These are phyloP conservation scores for Camillea tinctor DNA, from an alignment of 2,329 filamentous ascomycete genomes.

Conservation along the genomic window DNA sequence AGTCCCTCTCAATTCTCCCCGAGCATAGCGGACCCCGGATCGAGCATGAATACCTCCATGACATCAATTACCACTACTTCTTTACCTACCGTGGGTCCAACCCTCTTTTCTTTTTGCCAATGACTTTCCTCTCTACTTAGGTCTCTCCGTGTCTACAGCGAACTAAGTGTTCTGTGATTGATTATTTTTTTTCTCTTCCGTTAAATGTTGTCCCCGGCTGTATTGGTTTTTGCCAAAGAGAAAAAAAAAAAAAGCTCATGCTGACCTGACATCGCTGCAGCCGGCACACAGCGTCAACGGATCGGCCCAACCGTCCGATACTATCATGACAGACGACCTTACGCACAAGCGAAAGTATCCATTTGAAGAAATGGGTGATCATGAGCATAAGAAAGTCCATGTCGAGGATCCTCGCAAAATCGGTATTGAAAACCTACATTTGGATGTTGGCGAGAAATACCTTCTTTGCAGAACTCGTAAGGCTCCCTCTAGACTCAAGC, in stretches of 20 bases:
- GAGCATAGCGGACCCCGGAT: slow-evolving; percentile 50
- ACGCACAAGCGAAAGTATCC: slow-evolving; percentile 62
- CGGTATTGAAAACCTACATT: slow-evolving; percentile 63
- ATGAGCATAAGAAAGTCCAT: slow-evolving; percentile 61
- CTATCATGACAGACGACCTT: slow-evolving; percentile 49
- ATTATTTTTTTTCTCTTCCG: not conserved
- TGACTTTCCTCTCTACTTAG: not conserved
- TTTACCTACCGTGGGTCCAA: slow-evolving; percentile 48
- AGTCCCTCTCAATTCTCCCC: slow-evolving; percentile 63
- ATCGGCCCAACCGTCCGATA: slow-evolving; percentile 35
- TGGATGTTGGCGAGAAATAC: slow-evolving; percentile 67
- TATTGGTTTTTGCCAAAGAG: not conserved
- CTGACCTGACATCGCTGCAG: slow-evolving; percentile 18
- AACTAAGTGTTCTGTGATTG: not conserved
- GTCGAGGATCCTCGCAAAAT: slow-evolving; percentile 57
- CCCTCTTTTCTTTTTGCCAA: not conserved
- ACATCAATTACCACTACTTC: slow-evolving; percentile 50
- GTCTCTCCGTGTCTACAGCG: no score
- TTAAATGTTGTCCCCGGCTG: not conserved
- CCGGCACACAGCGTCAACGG: slow-evolving; percentile 33
- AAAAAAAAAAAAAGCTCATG: not conserved
- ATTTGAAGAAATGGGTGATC: slow-evolving; percentile 54
- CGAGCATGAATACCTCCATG: slow-evolving; percentile 52
- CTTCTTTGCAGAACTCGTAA: slow-evolving; percentile 67
- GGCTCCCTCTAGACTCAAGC: slow-evolving; percentile 47